Percentiles rank a stretch among this genome's conserved stretches.
These are phyloP conservation scores for Aspergillus diversus DNA, from an alignment of 495 filamentous ascomycete genomes.

Conservation along the genomic window DNA sequence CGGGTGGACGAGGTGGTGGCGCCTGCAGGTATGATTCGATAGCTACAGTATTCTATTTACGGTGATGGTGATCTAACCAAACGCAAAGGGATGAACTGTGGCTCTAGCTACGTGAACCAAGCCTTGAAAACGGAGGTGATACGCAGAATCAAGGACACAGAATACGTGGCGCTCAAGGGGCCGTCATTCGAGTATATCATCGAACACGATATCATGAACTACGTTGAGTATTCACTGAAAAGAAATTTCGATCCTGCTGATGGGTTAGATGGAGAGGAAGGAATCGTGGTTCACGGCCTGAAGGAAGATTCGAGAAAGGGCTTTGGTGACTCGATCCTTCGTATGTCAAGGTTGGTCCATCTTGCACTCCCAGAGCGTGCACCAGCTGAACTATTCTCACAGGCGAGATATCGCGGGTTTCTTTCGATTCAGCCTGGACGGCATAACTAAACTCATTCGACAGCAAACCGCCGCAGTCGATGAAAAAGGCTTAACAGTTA, in stretches of 20 bases:
- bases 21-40: not conserved
- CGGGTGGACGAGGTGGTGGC: not conserved
- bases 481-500: not conserved
- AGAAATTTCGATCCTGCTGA: not conserved
- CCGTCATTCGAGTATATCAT: not conserved
- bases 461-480: not conserved
- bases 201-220: not conserved
- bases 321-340: too few relatives aligned
- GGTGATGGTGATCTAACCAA: too few relatives aligned
- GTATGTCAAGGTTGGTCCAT: too few relatives aligned
- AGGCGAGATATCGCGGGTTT: not conserved
- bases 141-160: not conserved
- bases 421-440: not conserved
- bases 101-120: not conserved
- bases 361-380: too few relatives aligned
- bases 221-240: not conserved
- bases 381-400: not conserved
- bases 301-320: too few relatives aligned
- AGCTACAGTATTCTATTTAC: not conserved
- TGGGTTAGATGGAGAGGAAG: not conserved
- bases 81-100: not conserved
- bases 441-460: not conserved
- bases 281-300: too few relatives aligned
- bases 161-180: not conserved
- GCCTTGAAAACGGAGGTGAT: not conserved